phyloP scores from a whole-genome alignment of 148 eudicot genomes.

The Nepenthes mirabilis region DNA sequence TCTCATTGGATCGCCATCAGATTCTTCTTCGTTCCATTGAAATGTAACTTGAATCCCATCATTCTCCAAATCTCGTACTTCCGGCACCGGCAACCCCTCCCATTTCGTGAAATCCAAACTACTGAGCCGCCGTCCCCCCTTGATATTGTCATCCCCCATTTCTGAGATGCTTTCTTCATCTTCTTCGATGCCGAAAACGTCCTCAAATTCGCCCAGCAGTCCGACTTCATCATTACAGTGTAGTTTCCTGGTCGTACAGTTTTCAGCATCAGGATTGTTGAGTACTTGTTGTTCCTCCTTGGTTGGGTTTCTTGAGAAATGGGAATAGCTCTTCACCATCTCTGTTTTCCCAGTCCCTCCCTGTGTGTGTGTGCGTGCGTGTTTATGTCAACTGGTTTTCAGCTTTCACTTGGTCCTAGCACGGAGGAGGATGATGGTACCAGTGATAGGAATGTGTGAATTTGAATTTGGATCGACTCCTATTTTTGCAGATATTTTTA shows the following conservation, averaged over 20 bases:
- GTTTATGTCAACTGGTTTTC: no score
- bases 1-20: not conserved
- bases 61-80: no score
- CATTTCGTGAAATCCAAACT: not conserved
- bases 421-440: no score
- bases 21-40: not conserved
- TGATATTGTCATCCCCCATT: not conserved
- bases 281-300: slow-evolving; percentile 25
- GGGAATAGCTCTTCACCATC: slow-evolving; percentile 13
- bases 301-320: slow-evolving; percentile 13
- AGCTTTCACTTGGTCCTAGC: no score
- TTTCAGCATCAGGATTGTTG: slow-evolving; percentile 3
- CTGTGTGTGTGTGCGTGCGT: no score
- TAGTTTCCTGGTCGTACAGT: not conserved
- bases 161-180: slow-evolving; percentile 2
- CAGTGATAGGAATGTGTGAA: no score
- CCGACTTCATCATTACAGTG: not conserved
- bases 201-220: slow-evolving; percentile 21
- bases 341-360: slow-evolving; percentile 3
- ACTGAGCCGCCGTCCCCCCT: not conserved
- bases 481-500: not conserved
- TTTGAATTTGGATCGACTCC: not conserved
- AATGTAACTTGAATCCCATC: not conserved
- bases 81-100: not conserved
- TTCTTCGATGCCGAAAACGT: slow-evolving; percentile 20